phyloP scores from a whole-genome alignment of 106 monocot genomes.

The Allium fistulosum region DNA sequence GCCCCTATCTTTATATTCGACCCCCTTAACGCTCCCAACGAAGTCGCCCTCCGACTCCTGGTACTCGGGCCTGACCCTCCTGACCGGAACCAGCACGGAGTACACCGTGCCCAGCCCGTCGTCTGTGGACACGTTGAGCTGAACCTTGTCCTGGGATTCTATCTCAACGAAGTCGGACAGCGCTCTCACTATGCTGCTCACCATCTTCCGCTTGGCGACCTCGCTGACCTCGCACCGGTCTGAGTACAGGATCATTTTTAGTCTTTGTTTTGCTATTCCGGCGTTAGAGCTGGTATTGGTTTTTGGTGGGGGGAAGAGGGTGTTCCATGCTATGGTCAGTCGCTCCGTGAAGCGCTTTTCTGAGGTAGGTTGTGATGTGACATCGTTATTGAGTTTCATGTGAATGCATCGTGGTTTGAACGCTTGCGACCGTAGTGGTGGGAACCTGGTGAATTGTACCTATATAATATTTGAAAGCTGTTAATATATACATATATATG shows the following conservation, averaged over 20 bases:
- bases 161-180: conserved; percentile 95
- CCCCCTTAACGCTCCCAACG: conserved; percentile 52
- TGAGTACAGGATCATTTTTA: conserved; percentile 93
- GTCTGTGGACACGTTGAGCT: conserved; percentile 79
- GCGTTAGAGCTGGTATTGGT: conserved; percentile 56
- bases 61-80: conserved; percentile 75
- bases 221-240: conserved; percentile 89
- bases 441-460: too few species aligned
- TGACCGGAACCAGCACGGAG: conserved; percentile 79
- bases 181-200: conserved; percentile 50
- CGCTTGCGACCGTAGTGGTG: too few species aligned
- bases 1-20: conserved; percentile 73
- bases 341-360: conserved; percentile 56
- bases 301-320: conserved; percentile 56
- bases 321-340: conserved; percentile 70
- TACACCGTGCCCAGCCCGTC: conserved; percentile 76
- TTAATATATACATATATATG: too few species aligned
- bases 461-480: too few species aligned
- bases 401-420: too few species aligned
- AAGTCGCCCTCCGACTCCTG: conserved; percentile 80
- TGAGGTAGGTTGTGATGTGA: too few species aligned
- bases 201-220: conserved; percentile 90
- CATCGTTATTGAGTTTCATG: too few species aligned
- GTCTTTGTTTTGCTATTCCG: conserved; percentile 78
- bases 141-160: conserved; percentile 86